Conservation (phyloP, 108 stramenopile species). For the Cyclotella distinguenda region DNA sequence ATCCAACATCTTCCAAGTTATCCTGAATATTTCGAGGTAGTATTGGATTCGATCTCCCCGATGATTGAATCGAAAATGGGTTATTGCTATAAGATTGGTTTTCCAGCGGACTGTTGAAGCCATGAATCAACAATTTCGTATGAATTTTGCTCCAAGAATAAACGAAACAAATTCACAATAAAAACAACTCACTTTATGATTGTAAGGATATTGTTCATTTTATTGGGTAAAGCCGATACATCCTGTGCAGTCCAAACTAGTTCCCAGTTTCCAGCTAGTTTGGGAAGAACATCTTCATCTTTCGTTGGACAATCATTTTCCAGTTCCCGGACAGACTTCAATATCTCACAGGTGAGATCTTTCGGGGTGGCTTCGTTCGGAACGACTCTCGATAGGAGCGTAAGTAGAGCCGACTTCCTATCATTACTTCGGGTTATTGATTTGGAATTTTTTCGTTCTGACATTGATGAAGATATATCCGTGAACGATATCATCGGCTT, state of each 20-base stretch:
- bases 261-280: conserved; percentile 71
- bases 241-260: conserved; percentile 85
- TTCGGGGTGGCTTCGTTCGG: conserved; percentile 55
- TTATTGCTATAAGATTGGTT: conserved; percentile 87
- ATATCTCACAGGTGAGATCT: conserved; percentile 53
- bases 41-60: conserved; percentile 67
- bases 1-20: conserved; percentile 62
- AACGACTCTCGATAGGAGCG: conserved; percentile 17
- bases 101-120: conserved; percentile 61
- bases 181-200: conserved; percentile 36
- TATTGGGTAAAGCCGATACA: conserved; percentile 22
- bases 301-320: conserved; percentile 61
- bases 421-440: not conserved
- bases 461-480: no score
- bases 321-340: conserved; percentile 45
- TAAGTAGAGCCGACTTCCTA: conserved; percentile 14
- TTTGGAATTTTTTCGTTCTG: not conserved
- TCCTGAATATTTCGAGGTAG: conserved; percentile 66
- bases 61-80: conserved; percentile 27
- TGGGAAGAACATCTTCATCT: conserved; percentile 52
- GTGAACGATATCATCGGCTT: no score
- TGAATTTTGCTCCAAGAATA: not conserved
- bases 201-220: conserved; percentile 33
- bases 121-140: not conserved
- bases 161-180: not conserved